Base-by-base conservation (phyloP, 495 filamentous ascomycete genomes). In the Schizothecium vesticola region DNA sequence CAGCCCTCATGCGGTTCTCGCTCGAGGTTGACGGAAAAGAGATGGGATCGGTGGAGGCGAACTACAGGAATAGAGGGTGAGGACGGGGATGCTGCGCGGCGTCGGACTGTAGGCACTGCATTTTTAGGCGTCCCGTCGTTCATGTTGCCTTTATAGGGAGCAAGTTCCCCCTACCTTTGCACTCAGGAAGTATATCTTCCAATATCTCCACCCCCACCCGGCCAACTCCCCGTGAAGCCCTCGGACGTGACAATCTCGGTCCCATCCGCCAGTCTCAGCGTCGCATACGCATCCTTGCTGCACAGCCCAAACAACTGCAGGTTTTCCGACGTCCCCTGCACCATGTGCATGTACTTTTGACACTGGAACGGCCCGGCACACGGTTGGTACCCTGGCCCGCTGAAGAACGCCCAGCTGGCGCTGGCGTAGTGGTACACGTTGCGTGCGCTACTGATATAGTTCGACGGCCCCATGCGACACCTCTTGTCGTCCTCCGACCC, bases 381-480 rank as follows among this genome's bases (percentile, higher is more conserved):
- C 0, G 28, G 23, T 66, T 77, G 72, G 43, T 72, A 70, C 0
- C 70, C 70, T 7, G 79, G 79, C 6, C 81, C 81, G 51, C 86
- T 85, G 81, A 91, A 92, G 77, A 92, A 92, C n/a, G 82, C 84
- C 86, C 90, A 92, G 8, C 86, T 78, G 3, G 89, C 90, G 19
- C 83, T 84, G 0, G 84, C 86, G 70, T 89, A 89, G 0, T 86
- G 81, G 58, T 83, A 85, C 2, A 89, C 75, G 62, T 85, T 71
- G 12, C 78, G 80, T 0, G 84, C 84, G 21, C 88, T 88, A 61
- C 89, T 89, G 66, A 91, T 80, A 70, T 80, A 79, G 57, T 90
- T 86, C 51, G 68, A 67, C 22, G 64, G 58, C 2, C 74, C 77
- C 77, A 79, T 77, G 0, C 83, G 70, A 66, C 87, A 89, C 24